These are phyloP conservation scores for Quercus cerris DNA, from an alignment of 306 rosid species.

Conservation along the genomic window DNA sequence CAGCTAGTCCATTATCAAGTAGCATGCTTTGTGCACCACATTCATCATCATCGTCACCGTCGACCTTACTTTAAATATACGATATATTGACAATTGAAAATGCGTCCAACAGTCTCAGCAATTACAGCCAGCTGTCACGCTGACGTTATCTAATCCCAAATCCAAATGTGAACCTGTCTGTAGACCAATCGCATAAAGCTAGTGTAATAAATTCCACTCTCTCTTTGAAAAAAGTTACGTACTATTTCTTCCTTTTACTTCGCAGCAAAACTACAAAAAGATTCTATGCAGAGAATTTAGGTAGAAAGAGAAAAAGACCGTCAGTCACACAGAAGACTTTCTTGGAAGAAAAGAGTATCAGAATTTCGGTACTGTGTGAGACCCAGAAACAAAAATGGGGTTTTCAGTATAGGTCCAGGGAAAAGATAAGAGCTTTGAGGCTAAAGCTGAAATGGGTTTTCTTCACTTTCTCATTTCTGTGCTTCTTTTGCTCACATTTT, in stretches of 20 bases:
- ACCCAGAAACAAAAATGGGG: constrained; percentile 21
- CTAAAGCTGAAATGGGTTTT: constrained; percentile 38
- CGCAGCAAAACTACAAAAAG: neutral
- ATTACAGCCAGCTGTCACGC: constrained; percentile 7
- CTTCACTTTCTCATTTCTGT: constrained; percentile 21
- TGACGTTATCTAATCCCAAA: constrained; percentile 5
- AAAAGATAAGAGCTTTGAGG: constrained; percentile 1
- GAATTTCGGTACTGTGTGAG: too few species aligned
- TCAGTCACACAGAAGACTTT: neutral
- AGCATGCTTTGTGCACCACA: neutral
- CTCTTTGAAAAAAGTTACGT: neutral
- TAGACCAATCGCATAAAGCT: constrained; percentile 1
- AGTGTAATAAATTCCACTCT: neutral
- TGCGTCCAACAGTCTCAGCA: constrained; percentile 4
- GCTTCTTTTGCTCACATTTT: constrained; percentile 19
- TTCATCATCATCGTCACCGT: neutral
- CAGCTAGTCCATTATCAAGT: neutral
- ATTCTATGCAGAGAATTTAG: neutral
- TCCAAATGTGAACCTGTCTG: constrained; percentile 27
- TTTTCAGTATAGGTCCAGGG: constrained; percentile 11
- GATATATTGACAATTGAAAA: neutral
- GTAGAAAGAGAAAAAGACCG: neutral
- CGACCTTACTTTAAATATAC: neutral
- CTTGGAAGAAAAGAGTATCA: too few species aligned
- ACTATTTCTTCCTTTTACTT: neutral